Conservation (phyloP, 441 rosid species). For the Pelargonium fulgidum region DNA sequence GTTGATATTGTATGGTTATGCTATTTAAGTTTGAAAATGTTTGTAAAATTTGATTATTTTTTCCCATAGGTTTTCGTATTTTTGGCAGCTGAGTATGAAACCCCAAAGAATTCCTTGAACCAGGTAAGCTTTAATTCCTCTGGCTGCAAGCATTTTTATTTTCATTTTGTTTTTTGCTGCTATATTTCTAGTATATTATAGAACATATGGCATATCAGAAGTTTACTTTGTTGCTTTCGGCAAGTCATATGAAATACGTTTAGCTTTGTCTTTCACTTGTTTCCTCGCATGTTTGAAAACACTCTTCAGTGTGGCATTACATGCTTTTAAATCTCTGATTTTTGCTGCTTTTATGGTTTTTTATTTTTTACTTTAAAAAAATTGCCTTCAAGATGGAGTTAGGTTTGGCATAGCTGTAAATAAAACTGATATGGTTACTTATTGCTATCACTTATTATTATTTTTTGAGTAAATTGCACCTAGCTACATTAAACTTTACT, state of each 20-base stretch:
- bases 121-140: slow-evolving; percentile 5
- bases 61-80: slow-evolving; percentile 1
- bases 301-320: neutral
- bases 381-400: too few species aligned
- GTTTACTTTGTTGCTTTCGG: too few species aligned
- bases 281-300: neutral
- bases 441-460: too few species aligned
- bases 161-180: neutral
- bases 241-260: neutral
- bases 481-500: too few species aligned
- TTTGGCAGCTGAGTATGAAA: slow-evolving; percentile 3
- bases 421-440: too few species aligned
- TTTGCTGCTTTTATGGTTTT: neutral
- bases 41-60: neutral
- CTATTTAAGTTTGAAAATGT: neutral
- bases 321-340: neutral
- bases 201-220: too few species aligned
- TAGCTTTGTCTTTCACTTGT: neutral
- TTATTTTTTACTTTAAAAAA: too few species aligned
- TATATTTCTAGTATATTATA: too few species aligned
- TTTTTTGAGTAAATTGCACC: too few species aligned
- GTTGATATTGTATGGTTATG: too few species aligned
- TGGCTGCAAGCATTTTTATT: neutral
- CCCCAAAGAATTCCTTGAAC: slow-evolving; percentile 6
- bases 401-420: too few species aligned